phyloP scores from a whole-genome alignment of 2,329 filamentous ascomycete genomes.

The Colletotrichum echinochloae region DNA sequence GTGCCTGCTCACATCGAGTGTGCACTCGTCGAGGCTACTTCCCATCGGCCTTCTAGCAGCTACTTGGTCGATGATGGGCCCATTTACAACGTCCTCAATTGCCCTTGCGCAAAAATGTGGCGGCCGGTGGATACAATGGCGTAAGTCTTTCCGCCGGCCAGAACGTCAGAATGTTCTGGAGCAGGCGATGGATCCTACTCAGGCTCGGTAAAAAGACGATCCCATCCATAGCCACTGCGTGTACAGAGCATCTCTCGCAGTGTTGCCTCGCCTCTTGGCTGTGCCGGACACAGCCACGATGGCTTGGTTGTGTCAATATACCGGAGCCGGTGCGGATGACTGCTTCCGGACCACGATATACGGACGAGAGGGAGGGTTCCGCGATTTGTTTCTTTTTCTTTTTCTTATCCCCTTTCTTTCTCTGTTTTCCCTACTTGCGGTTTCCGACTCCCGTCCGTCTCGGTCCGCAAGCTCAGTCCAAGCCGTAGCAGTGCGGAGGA shows the following conservation, averaged over 20 bases:
- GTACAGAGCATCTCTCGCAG: not conserved
- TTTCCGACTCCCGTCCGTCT: slow-evolving; percentile 6
- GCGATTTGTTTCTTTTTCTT: not conserved
- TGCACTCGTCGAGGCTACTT: slow-evolving; percentile 6
- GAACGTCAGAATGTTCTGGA: not conserved
- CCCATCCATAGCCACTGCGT: not conserved
- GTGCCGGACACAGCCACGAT: slow-evolving; percentile 34
- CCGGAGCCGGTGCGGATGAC: not conserved
- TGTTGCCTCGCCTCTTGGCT: slow-evolving; percentile 27
- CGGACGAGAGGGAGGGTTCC: not conserved
- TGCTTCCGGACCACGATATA: not conserved
- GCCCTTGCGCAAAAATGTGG: slow-evolving; percentile 18
- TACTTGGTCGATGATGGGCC: not conserved
- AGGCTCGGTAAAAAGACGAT: not conserved
- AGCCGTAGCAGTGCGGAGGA: not conserved
- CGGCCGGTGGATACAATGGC: slow-evolving; percentile 30
- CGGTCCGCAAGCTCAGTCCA: not conserved
- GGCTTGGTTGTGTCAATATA: slow-evolving; percentile 34
- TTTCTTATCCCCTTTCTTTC: too few species aligned
- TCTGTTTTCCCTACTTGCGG: not conserved
- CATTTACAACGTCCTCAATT: slow-evolving; percentile 17
- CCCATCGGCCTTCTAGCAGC: not conserved
- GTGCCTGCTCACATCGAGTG: not conserved
- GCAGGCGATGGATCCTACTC: not conserved
- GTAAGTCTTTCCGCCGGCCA: slow-evolving; percentile 35